Evolutionary conservation across 257 asterid genomes (phyloP).

Genomic region (Eucommia ulmoides): DNA sequence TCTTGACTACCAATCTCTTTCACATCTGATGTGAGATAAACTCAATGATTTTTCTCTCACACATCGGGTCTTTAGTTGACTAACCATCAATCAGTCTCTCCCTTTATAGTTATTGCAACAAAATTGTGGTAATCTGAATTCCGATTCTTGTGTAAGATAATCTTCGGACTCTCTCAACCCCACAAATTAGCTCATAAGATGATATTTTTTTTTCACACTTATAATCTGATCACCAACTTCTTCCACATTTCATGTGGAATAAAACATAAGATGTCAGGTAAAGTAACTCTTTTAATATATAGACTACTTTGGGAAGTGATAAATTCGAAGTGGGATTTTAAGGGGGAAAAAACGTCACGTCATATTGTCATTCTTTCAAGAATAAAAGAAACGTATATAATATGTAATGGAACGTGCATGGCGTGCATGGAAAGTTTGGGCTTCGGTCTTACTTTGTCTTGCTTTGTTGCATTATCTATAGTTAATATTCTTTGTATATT

Average conservation of each 20-base stretch:
- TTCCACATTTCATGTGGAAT: constrained; percentile 40
- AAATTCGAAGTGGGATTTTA: not conserved
- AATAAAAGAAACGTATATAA: not conserved
- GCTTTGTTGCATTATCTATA: constrained; percentile 17
- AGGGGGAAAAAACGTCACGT: not conserved
- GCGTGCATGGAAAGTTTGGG: constrained; percentile 41
- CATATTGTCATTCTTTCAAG: not conserved
- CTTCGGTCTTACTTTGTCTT: constrained; percentile 36
- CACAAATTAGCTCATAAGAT: no score
- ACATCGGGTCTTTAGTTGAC: no score
- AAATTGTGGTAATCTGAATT: no score
- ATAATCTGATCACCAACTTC: not conserved
- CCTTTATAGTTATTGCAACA: no score
- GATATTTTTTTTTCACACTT: no score
- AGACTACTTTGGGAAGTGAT: constrained; percentile 25
- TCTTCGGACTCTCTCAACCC: no score
- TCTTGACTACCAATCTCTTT: no score
- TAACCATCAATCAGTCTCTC: no score
- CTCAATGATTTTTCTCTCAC: no score
- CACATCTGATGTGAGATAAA: no score
- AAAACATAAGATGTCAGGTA: constrained; percentile 64
- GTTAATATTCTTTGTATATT: constrained; percentile 1
- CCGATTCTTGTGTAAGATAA: no score
- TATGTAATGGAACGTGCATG: constrained; percentile 31
- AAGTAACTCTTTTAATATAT: constrained; percentile 45